These are phyloP conservation scores for Cytospora paraplurivora DNA, from an alignment of 2,329 filamentous ascomycete species.

Conservation along the genomic window DNA sequence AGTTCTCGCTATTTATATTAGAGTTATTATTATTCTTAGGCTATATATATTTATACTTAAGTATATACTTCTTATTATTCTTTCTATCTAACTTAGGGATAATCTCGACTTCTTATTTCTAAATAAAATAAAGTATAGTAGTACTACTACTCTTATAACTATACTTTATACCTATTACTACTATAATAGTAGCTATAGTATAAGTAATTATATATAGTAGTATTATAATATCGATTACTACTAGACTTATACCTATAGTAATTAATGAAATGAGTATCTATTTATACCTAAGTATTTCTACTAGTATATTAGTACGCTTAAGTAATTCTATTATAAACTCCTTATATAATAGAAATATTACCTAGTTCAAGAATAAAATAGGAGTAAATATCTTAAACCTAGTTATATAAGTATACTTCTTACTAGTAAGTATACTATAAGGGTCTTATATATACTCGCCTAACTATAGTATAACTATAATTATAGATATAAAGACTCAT, in stretches of 20 bases:
- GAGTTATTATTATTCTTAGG: not conserved
- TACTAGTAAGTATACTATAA: no score
- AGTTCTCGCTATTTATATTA: not conserved
- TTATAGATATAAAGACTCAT: no score
- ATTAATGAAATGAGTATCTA: not conserved
- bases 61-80: not conserved
- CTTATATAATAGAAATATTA: not conserved
- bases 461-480: no score
- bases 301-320: not conserved
- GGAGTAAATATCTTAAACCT: no score
- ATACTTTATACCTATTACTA: no score
- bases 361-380: no score
- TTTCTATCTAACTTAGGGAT: not conserved
- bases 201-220: not conserved
- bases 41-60: not conserved
- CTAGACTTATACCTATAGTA: not conserved
- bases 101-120: not conserved
- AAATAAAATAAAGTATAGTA: not conserved
- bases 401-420: no score
- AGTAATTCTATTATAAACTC: not conserved
- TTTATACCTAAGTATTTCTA: not conserved
- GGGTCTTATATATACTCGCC: no score
- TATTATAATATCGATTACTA: not conserved
- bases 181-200: not conserved
- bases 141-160: no score